Evolutionary conservation across 495 filamentous ascomycete species (phyloP).

Genomic region (Xeromyces bisporus): DNA sequence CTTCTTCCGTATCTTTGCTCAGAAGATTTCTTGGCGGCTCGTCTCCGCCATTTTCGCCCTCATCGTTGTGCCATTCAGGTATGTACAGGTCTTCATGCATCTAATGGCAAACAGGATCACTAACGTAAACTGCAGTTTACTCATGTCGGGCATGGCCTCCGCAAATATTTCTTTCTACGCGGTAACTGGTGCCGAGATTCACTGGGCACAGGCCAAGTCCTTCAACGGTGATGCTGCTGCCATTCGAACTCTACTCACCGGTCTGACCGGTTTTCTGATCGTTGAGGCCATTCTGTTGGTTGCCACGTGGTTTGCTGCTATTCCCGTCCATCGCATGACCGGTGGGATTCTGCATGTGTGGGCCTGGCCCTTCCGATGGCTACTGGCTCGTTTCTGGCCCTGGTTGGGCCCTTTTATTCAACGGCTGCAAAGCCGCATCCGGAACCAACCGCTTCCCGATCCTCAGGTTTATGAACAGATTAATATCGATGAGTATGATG

Average conservation of each 20-base stretch:
- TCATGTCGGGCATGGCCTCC: conserved; percentile 19
- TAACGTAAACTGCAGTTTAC: conserved; percentile 12
- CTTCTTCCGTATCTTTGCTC: conserved; percentile 13
- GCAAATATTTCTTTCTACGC: conserved; percentile 23
- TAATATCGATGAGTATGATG: conserved; percentile 9
- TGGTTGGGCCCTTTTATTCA: conserved; percentile 2
- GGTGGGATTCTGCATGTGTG: conserved; percentile 18
- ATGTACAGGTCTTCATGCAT: no score
- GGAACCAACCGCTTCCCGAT: conserved; percentile 13
- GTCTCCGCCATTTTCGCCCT: conserved; percentile 9
- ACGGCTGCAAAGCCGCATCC: conserved; percentile 3
- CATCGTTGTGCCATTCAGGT: conserved; percentile 20
- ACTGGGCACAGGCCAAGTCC: conserved; percentile 21
- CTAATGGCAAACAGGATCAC: no score
- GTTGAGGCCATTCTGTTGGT: conserved; percentile 13
- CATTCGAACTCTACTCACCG: conserved; percentile 20
- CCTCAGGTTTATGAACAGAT: conserved; percentile 18
- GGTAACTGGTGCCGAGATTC: conserved; percentile 22
- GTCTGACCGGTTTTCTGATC: conserved; percentile 21
- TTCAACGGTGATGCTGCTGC: conserved; percentile 21
- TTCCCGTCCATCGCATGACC: conserved; percentile 9
- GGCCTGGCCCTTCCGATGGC: conserved; percentile 14
- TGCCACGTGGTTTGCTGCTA: conserved; percentile 10
- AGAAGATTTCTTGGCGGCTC: conserved; percentile 11
- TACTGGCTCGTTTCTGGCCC: conserved; percentile 6